These are phyloP conservation scores for Mollisiaceae sp. DNA, from an alignment of 2,329 filamentous ascomycete species.

Conservation along the genomic window DNA sequence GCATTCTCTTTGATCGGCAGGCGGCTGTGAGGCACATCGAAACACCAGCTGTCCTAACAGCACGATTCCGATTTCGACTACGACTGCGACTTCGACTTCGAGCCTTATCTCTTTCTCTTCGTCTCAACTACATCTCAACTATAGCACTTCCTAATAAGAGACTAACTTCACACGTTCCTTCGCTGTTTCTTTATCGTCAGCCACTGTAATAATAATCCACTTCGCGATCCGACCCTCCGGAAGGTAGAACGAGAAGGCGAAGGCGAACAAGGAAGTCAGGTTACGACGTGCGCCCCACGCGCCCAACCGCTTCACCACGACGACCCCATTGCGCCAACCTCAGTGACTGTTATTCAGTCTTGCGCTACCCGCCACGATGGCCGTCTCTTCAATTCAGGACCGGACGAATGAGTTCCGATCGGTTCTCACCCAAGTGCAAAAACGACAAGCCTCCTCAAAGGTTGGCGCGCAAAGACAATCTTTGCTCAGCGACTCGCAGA, in stretches of 20 bases:
- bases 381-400: conserved; percentile 85
- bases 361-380: conserved; percentile 51
- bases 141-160: conserved; percentile 12
- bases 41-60: conserved; percentile 28
- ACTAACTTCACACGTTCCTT: conserved; percentile 31
- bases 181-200: conserved; percentile 17
- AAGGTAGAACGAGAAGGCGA: conserved; percentile 9
- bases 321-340: background rate
- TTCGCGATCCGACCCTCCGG: conserved; percentile 20
- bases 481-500: conserved; percentile 76
- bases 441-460: conserved; percentile 77
- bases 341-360: background rate
- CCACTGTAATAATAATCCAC: conserved; percentile 20
- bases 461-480: conserved; percentile 80
- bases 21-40: conserved; percentile 12
- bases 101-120: conserved; percentile 5
- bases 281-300: conserved; percentile 4
- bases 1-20: background rate
- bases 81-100: background rate
- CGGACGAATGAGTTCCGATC: conserved; percentile 94
- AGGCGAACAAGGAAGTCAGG: conserved; percentile 9
- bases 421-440: conserved; percentile 85
- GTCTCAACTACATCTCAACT: conserved; percentile 5
- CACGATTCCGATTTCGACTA: background rate
- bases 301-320: background rate